Conservation (phyloP, 345 rosid genomes). For the Eucalyptus curtisii region DNA sequence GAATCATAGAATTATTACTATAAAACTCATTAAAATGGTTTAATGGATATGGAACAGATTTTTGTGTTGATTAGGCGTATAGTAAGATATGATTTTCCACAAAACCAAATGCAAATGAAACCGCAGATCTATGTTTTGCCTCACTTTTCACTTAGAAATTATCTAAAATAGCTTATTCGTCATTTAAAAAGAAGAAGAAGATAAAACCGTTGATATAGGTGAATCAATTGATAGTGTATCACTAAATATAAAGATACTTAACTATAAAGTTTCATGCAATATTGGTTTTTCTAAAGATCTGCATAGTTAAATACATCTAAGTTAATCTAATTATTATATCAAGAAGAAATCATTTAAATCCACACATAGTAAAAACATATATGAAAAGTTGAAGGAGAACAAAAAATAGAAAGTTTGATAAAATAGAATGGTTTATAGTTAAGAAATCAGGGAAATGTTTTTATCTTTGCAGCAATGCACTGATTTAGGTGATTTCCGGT, state of each 20-base stretch:
- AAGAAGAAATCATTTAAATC: not conserved
- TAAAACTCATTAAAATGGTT: not conserved
- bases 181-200: not conserved
- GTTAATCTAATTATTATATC: not conserved
- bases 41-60: not conserved
- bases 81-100: not conserved
- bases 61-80: not conserved
- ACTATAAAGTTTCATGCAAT: not conserved
- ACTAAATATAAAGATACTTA: not conserved
- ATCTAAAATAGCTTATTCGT: not conserved
- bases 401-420: not conserved
- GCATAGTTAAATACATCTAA: not conserved
- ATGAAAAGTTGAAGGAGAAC: not conserved
- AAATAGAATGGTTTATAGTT: not conserved
- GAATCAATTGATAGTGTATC: not conserved
- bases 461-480: not conserved
- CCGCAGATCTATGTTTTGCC: not conserved
- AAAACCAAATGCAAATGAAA: not conserved
- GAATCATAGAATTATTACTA: not conserved
- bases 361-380: not conserved
- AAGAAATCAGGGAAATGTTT: not conserved
- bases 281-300: not conserved
- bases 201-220: not conserved
- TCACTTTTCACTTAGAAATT: not conserved
- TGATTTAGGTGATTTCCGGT: not conserved